A percentile compares a stretch with the other conserved stretches of the same genome.
These are phyloP conservation scores for Phellopilus nigrolimitatus DNA, from an alignment of 1,284 basidiomycete species.

Conservation along the genomic window DNA sequence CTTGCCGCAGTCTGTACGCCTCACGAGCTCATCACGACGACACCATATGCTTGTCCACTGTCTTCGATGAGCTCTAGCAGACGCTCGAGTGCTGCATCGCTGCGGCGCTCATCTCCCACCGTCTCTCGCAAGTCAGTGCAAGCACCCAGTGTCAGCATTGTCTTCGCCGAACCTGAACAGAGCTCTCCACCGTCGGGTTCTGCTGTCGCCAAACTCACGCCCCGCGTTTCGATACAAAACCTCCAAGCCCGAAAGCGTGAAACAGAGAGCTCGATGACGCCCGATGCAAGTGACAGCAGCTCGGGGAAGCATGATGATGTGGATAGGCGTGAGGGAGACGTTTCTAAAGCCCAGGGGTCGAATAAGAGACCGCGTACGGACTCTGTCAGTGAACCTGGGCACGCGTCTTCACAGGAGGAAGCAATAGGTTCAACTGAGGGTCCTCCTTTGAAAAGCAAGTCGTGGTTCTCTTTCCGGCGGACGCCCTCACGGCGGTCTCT, in stretches of 20 bases:
- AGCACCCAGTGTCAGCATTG: conserved; percentile 14
- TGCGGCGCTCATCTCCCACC: conserved; percentile 4
- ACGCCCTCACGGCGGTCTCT: conserved; percentile 9
- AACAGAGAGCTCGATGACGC: neutral
- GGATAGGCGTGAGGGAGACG: neutral
- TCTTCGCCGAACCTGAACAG: conserved; percentile 16
- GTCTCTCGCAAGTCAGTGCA: conserved; percentile 8
- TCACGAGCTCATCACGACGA: neutral
- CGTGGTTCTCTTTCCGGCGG: conserved; percentile 10
- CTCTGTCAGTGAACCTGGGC: neutral
- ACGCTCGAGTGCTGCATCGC: conserved; percentile 11
- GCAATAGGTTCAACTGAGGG: neutral
- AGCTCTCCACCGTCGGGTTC: conserved; percentile 11
- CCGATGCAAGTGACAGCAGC: neutral
- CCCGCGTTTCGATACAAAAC: conserved; percentile 4
- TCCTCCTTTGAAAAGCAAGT: neutral
- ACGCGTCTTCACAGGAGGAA: neutral
- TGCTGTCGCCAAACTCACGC: conserved; percentile 9
- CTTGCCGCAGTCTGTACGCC: neutral
- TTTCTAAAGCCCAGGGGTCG: neutral
- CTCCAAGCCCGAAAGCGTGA: neutral
- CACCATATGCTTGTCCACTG: neutral
- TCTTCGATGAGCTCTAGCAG: conserved; percentile 12
- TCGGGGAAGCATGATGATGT: neutral
- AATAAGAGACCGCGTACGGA: neutral